A percentile compares a stretch with the other conserved stretches of the same genome.
Evolutionary conservation across 441 rosid species (phyloP).

Genomic region (Lepidium campestre): DNA sequence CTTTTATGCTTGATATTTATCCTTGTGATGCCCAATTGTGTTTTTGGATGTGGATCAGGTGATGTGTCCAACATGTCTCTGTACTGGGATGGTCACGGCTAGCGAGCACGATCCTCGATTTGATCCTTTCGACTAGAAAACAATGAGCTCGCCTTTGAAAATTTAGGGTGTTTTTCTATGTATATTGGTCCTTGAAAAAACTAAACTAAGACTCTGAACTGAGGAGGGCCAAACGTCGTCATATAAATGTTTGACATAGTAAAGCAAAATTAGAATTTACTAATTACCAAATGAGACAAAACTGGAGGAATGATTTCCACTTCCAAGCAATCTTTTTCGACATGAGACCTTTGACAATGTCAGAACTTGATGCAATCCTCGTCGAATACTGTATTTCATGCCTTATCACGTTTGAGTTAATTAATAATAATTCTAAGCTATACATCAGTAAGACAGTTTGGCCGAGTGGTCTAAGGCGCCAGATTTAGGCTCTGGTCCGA

Average conservation of each 20-base stretch:
- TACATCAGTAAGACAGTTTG: neutral
- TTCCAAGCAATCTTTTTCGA: neutral
- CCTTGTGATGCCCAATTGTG: conserved; percentile 3
- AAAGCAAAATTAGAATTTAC: neutral
- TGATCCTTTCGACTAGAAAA: conserved; percentile 56
- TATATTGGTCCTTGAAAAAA: neutral
- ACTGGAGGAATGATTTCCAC: neutral
- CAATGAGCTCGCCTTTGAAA: neutral
- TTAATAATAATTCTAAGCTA: neutral
- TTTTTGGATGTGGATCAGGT: conserved; percentile 24
- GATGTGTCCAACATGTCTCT: conserved; percentile 37
- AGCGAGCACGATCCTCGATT: conserved; percentile 73
- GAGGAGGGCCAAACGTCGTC: conserved; percentile 5
- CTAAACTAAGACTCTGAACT: conserved; percentile 5
- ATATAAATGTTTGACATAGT: conserved; percentile 1
- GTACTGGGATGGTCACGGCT: conserved; percentile 55
- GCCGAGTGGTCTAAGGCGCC: conserved; percentile 96
- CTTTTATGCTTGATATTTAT: neutral
- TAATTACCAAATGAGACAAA: neutral
- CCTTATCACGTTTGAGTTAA: too few species aligned
- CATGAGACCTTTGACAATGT: too few species aligned
- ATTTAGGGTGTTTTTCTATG: neutral
- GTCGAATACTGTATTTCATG: too few species aligned
- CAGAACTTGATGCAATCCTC: too few species aligned
- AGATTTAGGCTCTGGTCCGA: conserved; percentile 99